A percentile compares a stretch with the other conserved stretches of the same genome.
Evolutionary conservation across 139 green algal genomes (phyloP).

Genomic region (Micractinium conductrix): DNA sequence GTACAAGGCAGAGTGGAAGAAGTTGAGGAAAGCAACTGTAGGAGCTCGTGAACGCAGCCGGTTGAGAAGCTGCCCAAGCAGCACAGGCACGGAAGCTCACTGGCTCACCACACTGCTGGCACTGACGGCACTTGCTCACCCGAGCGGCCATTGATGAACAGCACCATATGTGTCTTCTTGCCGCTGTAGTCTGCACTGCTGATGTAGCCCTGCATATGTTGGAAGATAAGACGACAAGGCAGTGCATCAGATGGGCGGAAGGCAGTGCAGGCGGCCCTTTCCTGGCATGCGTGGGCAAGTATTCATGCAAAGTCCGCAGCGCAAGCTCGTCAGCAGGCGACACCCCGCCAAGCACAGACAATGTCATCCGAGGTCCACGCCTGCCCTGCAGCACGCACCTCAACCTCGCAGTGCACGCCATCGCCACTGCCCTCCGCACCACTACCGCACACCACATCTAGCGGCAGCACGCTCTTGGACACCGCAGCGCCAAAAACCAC

Average conservation of each 20-base stretch:
- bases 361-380: no score
- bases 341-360: no score
- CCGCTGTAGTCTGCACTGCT: conserved; percentile 71
- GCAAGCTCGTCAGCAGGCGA: no score
- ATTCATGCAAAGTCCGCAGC: no score
- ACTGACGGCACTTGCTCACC: conserved; percentile 11
- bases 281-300: no score
- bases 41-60: no score
- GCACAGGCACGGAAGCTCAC: no score
- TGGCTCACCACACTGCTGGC: no score
- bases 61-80: no score
- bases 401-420: conserved; percentile 18
- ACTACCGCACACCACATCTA: conserved; percentile 30
- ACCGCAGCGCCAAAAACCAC: conserved; percentile 83
- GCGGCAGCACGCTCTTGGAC: conserved; percentile 69
- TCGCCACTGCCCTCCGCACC: background rate
- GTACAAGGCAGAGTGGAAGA: background rate
- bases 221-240: background rate
- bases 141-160: conserved; percentile 96
- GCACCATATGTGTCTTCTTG: conserved; percentile 79
- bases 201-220: conserved; percentile 67
- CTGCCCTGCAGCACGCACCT: background rate
- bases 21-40: no score
- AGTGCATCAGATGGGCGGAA: background rate
- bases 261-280: no score